These are phyloP conservation scores for Pseudozyma pruni DNA, from an alignment of 1,284 basidiomycete species.

Conservation along the genomic window DNA sequence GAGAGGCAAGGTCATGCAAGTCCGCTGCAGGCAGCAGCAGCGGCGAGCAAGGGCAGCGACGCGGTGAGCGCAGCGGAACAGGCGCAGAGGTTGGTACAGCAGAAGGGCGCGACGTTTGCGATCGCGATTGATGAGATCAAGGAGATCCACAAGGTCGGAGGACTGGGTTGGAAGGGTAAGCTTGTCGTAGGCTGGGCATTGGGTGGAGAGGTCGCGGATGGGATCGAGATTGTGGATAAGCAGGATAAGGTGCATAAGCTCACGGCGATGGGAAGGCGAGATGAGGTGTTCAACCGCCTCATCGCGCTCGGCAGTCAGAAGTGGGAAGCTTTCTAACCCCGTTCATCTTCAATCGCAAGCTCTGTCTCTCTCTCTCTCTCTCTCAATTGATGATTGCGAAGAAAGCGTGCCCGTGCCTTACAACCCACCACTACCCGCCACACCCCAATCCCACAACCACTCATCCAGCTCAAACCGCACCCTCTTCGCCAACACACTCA, in stretches of 20 bases:
- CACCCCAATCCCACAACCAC: constrained; percentile 56
- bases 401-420: background rate
- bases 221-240: constrained; percentile 54
- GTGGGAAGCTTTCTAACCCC: constrained; percentile 46
- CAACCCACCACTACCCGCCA: constrained; percentile 18
- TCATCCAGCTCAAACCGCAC: constrained; percentile 52
- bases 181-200: constrained; percentile 61
- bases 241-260: constrained; percentile 54
- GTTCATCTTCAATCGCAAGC: background rate
- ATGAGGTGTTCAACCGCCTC: constrained; percentile 67
- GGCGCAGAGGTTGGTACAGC: constrained; percentile 31
- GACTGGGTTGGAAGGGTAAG: constrained; percentile 67
- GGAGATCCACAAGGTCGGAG: constrained; percentile 65
- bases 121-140: constrained; percentile 64
- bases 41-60: constrained; percentile 21
- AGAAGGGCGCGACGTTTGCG: constrained; percentile 42
- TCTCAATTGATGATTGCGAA: background rate
- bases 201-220: constrained; percentile 54
- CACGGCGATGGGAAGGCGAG: constrained; percentile 66
- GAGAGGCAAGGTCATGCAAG: constrained; percentile 33
- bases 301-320: constrained; percentile 50
- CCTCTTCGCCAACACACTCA: constrained; percentile 30
- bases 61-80: constrained; percentile 22
- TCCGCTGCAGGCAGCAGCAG: constrained; percentile 26
- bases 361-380: background rate